These are phyloP conservation scores for Penicillium alfredii DNA, from an alignment of 495 filamentous ascomycete species.

Conservation along the genomic window DNA sequence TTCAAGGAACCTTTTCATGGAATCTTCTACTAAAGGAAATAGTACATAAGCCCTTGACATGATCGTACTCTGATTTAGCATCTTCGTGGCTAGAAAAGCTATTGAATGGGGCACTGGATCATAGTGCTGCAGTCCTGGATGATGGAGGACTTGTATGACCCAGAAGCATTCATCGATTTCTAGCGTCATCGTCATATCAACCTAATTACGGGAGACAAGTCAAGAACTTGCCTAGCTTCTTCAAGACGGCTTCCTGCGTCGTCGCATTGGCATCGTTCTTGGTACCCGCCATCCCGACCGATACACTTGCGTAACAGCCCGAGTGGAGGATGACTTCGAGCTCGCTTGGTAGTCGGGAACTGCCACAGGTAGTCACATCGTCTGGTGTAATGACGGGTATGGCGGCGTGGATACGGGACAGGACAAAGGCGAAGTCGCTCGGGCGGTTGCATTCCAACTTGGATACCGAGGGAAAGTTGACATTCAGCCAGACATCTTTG, in stretches of 20 bases:
- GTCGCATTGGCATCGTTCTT: conserved; percentile 53
- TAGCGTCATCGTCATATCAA: too few species aligned
- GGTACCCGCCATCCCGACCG: conserved; percentile 50
- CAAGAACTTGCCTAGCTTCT: conserved; percentile 49
- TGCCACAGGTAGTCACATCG: conserved; percentile 54
- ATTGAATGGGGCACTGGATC: too few species aligned
- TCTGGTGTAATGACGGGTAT: conserved; percentile 39
- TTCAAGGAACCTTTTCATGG: too few species aligned
- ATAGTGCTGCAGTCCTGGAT: too few species aligned
- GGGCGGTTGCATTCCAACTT: conserved; percentile 39
- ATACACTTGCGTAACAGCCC: conserved; percentile 58
- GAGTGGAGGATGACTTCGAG: conserved; percentile 36
- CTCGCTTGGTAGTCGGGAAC: conserved; percentile 52
- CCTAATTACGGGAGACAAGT: conserved; percentile 38
- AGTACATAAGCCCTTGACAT: too few species aligned
- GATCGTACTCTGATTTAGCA: too few species aligned
- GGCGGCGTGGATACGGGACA: conserved; percentile 52
- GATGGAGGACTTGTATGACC: too few species aligned
- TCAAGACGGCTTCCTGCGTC: conserved; percentile 50
- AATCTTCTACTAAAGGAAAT: too few species aligned
- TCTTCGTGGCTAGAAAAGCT: too few species aligned
- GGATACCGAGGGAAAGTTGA: conserved; percentile 54
- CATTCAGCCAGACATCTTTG: conserved; percentile 54
- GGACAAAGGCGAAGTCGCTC: conserved; percentile 52
- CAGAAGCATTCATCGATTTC: too few species aligned